These are phyloP conservation scores for Bolboschoenoplectus hybrid DNA, from an alignment of 202 grass and related monocot genomes.

Conservation along the genomic window DNA sequence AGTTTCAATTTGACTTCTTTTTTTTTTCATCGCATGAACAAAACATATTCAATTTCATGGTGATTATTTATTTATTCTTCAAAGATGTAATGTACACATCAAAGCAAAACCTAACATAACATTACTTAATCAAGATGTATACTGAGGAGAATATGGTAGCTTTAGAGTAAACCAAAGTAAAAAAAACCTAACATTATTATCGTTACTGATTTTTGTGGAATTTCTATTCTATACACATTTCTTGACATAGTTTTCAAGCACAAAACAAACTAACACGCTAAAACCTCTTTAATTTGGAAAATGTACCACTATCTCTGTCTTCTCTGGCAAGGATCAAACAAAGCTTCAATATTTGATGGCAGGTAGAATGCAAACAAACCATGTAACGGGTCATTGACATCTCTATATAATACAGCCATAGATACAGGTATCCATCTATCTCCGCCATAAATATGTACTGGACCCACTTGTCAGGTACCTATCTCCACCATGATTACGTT, in stretches of 20 bases:
- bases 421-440: too few species aligned
- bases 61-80: background rate
- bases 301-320: background rate
- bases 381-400: background rate
- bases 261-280: constrained; percentile 34
- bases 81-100: background rate
- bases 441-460: background rate
- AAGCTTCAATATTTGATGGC: background rate
- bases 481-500: background rate
- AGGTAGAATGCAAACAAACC: background rate
- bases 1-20: constrained; percentile 8
- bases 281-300: constrained; percentile 24
- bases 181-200: background rate
- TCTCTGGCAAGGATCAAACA: background rate
- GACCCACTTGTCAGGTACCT: background rate
- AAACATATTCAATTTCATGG: background rate
- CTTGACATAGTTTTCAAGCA: background rate
- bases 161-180: too few species aligned
- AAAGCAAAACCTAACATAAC: too few species aligned
- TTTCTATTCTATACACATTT: background rate
- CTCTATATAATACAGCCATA: background rate
- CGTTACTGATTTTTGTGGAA: background rate
- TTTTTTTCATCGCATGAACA: background rate
- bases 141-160: background rate
- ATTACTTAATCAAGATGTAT: background rate